phyloP scores from a whole-genome alignment of 176 grass and related monocot species.

The Urochloa ruziziensis region DNA sequence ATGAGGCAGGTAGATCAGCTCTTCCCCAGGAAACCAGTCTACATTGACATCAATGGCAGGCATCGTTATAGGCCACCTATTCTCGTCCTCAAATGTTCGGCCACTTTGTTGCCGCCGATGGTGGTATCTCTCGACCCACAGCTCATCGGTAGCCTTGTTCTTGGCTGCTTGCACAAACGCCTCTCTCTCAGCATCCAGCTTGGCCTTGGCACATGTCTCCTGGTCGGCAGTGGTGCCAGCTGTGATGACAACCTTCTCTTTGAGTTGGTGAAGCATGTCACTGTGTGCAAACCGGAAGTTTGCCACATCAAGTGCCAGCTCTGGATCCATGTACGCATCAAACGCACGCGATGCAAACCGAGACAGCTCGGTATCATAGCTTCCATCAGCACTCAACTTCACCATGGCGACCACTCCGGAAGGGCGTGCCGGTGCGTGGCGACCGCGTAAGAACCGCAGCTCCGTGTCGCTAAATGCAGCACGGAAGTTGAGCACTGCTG shows the following conservation, averaged over 20 bases:
- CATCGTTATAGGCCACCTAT: background rate
- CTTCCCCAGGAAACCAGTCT: background rate
- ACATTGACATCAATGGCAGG: background rate
- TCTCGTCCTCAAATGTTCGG: constrained; percentile 4
- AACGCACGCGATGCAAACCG: background rate
- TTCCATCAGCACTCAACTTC: background rate
- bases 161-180: background rate
- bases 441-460: background rate
- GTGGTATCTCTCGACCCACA: background rate
- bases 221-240: background rate
- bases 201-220: background rate
- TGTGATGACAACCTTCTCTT: background rate
- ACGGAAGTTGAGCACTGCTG: background rate
- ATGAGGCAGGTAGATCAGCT: constrained; percentile 14
- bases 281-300: background rate
- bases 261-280: background rate
- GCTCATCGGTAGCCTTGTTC: constrained; percentile 5
- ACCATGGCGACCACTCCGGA: background rate
- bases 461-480: constrained; percentile 26
- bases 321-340: constrained; percentile 10
- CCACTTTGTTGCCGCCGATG: background rate
- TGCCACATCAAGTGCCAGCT: background rate
- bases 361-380: background rate
- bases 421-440: background rate
- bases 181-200: background rate